These are phyloP conservation scores for Curvularia eragrostidis DNA, from an alignment of 2,329 filamentous ascomycete species.

Conservation along the genomic window DNA sequence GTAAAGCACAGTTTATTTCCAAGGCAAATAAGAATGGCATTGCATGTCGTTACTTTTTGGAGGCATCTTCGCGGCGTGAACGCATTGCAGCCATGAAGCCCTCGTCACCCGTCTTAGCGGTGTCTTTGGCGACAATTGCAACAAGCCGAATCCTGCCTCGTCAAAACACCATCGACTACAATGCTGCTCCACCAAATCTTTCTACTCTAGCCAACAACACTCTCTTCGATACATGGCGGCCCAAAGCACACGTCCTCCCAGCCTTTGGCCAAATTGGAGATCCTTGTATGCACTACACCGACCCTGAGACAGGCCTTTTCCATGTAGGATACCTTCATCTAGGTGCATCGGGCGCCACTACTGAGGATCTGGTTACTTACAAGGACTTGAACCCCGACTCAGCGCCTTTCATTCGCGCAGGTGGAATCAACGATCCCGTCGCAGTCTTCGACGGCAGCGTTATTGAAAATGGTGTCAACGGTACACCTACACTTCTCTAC, in stretches of 20 bases:
- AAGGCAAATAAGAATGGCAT: slow-evolving; percentile 7
- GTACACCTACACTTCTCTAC: slow-evolving; percentile 55
- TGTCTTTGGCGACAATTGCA: slow-evolving; percentile 6
- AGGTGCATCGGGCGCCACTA: slow-evolving; percentile 41
- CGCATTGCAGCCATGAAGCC: slow-evolving; percentile 9
- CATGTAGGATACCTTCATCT: slow-evolving; percentile 56
- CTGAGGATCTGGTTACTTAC: slow-evolving; percentile 54
- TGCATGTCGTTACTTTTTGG: not conserved
- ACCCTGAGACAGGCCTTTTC: slow-evolving; percentile 54
- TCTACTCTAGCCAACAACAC: slow-evolving; percentile 26
- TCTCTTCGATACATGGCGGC: slow-evolving; percentile 37
- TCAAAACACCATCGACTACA: slow-evolving; percentile 22
- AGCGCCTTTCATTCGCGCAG: slow-evolving; percentile 40
- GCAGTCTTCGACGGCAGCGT: slow-evolving; percentile 57
- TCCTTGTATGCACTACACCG: slow-evolving; percentile 56
- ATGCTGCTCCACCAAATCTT: slow-evolving; percentile 27
- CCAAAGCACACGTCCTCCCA: slow-evolving; percentile 53
- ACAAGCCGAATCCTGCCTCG: slow-evolving; percentile 17
- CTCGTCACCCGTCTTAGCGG: slow-evolving; percentile 4
- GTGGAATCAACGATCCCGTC: slow-evolving; percentile 54
- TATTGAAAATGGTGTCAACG: slow-evolving; percentile 54
- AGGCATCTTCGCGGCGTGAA: not conserved
- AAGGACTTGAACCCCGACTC: slow-evolving; percentile 45
- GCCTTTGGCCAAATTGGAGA: slow-evolving; percentile 53
- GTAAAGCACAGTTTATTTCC: not conserved